Percentiles rank a stretch among this genome's conserved stretches.
These are phyloP conservation scores for Globisporangium paroecandrum DNA, from an alignment of 352 stramenopile species.

Conservation along the genomic window DNA sequence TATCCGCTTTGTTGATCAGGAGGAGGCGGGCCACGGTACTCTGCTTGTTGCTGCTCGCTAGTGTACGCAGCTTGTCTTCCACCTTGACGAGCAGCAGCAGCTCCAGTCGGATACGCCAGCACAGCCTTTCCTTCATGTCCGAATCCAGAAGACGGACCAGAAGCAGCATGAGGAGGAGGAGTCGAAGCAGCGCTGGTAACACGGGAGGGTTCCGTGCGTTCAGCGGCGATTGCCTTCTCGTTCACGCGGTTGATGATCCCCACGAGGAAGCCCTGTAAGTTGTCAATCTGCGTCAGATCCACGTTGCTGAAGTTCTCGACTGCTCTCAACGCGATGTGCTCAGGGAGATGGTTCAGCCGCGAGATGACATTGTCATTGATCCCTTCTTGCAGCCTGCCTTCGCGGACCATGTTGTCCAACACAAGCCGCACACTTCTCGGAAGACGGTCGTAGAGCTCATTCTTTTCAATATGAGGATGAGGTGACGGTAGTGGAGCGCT, in stretches of 20 bases:
- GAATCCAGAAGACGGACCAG: slow-evolving; percentile 1
- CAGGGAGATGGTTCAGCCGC: slow-evolving; percentile 62
- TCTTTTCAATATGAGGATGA: slow-evolving; percentile 19
- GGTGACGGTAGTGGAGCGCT: slow-evolving; percentile 16
- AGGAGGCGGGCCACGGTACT: slow-evolving; percentile 20
- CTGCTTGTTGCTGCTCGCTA: slow-evolving; percentile 19
- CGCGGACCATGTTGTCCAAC: slow-evolving; percentile 51
- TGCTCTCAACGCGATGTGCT: slow-evolving; percentile 54
- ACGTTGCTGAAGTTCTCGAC: slow-evolving; percentile 80
- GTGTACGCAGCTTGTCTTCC: slow-evolving; percentile 3
- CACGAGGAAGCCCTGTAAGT: slow-evolving; percentile 76
- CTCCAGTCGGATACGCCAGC: slow-evolving; percentile 8
- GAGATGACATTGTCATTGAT: slow-evolving; percentile 80
- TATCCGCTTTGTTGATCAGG: slow-evolving; percentile 15
- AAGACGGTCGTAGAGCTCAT: slow-evolving; percentile 60
- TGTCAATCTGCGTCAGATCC: slow-evolving; percentile 70
- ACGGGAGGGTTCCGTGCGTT: slow-evolving; percentile 3
- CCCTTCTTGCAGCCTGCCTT: slow-evolving; percentile 47
- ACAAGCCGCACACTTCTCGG: slow-evolving; percentile 40
- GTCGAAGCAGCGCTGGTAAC: background rate
- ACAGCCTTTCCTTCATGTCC: slow-evolving; percentile 1
- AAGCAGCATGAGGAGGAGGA: background rate
- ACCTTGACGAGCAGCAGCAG: background rate
- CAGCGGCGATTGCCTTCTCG: slow-evolving; percentile 46
- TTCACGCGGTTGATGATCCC: slow-evolving; percentile 84